Base-by-base conservation (phyloP, 1,139 yeast genomes). In the Kluyveromyces sp. region DNA sequence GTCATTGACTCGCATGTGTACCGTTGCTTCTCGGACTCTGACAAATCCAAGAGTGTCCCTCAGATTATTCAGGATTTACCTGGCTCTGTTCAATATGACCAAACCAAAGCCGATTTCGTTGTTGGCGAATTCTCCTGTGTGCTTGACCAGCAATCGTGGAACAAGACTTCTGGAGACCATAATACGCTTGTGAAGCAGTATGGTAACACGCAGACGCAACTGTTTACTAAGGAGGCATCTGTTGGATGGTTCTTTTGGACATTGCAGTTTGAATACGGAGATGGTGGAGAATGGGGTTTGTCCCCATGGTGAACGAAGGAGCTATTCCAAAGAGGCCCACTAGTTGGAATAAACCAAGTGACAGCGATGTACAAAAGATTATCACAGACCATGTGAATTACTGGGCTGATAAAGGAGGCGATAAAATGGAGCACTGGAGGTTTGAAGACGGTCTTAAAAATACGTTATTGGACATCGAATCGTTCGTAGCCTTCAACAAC, bases 201-300 rank as follows among this genome's bases (percentile, higher is more conserved):
- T 56, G 83, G 83, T 50, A 60, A 63, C 25, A 64, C 60, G 32
- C 78, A 81, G 60, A 57, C 63, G 3, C 60, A 66, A 2, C 53
- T 76, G 3, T 76, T 84, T 55, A 59, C 74, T 39, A 67, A 84
- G 42, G 48, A 45, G 21, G 81, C 90, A 0, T 64, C 72, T 4
- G 75, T 79, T 46, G 97, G 97, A 0, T 73, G 77, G 45, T 90
- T 75, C 65, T 92, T 92, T 66, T 92, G 97, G 97, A 87, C 96
- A 1, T 85, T 70, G 64, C 88, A 87, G 65, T 90, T 90, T 61
- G 79, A 83, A 61, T 74, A 80, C 47, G 97, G 97, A 2, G 83
- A 83, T 58, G 97, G 97, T 37, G 97, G 97, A 7, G 96, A 88
- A 67, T 90, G 97, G 97, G 92, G 47, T 82, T 87, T 64, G 74